Evolutionary conservation across 306 rosid species (phyloP), one percentile per base, ranked within the genome.

Genomic region (Gleditsia sinensis): DNA sequence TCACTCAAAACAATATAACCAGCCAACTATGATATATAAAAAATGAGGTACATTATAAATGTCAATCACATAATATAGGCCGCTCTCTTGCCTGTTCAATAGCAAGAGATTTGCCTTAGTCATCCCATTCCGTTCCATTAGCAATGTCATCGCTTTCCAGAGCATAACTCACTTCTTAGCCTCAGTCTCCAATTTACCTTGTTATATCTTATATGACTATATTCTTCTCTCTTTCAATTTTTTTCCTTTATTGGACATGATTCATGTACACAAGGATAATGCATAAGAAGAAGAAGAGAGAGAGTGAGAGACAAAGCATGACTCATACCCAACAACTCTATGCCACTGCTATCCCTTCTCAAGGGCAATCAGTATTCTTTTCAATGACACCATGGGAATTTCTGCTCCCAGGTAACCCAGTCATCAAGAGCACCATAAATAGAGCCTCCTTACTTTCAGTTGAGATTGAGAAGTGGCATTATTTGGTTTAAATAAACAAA

Each of bases 341-440:
- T 94, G 97, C 97, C 97, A 94, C 48, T 91, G 91, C 23, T 91
- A 88, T 56, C 91, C 91, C 90, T 87, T 88, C 84, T 94, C 94
- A 64, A 94, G 97, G 67, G 51, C 46, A 80, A 32, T 55, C 83
- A 94, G 78, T 9, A 82, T 87, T 65, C 42, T 59, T 77, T 83
- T 91, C 49, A 94, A 76, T 58, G 93, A 79, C 20, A 75, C 89
- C 21, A 90, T 87, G 21, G 97, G 98, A 45, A 94, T 25, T 76
- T 82, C 51, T 87, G 85, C 78, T 91, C 98, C 97, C 97, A 91
- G 21, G 97, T 96, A 85, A 85, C 94, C 96, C 92, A 94, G 56
- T 94, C 91, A 87, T 94, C 94, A 76, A 94, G 91, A 42, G 98
- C 83, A 64, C 97, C 89, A 76, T 89, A 94, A 81, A 91, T 75